Conservation (phyloP, 768 basidiomycete species). For the Strobilomyces echinocephalus region DNA sequence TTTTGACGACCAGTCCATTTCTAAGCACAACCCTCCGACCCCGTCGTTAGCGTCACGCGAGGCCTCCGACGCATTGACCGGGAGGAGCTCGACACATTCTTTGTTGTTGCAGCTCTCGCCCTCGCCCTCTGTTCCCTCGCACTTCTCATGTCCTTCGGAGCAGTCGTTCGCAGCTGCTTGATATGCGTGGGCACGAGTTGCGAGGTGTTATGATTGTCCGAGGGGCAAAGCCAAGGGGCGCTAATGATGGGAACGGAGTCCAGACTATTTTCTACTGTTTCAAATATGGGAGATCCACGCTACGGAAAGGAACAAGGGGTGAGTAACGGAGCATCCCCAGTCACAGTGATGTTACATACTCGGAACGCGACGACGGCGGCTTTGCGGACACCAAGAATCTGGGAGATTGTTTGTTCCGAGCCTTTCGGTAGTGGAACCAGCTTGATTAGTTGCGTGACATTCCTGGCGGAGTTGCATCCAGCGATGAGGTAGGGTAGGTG, state of each 20-base stretch:
- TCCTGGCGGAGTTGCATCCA: constrained; percentile 53
- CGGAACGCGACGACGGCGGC: constrained; percentile 63
- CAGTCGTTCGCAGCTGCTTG: constrained; percentile 74
- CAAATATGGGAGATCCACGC: constrained; percentile 41
- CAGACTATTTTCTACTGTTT: constrained; percentile 36
- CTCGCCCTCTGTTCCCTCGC: constrained; percentile 55
- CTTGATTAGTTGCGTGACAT: constrained; percentile 38
- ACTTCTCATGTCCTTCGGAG: constrained; percentile 73
- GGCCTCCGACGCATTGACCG: constrained; percentile 14
- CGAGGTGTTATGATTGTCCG: constrained; percentile 8
- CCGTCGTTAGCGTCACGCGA: constrained; percentile 20
- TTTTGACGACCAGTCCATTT: neutral
- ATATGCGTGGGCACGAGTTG: constrained; percentile 66
- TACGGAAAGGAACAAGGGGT: constrained; percentile 12
- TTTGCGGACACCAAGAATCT: constrained; percentile 59
- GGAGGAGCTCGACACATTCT: constrained; percentile 10
- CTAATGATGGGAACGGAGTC: constrained; percentile 49
- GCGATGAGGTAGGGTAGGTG: constrained; percentile 78
- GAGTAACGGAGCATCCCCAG: constrained; percentile 3
- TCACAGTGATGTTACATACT: constrained; percentile 39
- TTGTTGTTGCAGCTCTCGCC: constrained; percentile 48
- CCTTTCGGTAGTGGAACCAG: constrained; percentile 64
- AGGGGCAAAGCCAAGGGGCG: constrained; percentile 59
- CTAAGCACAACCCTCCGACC: constrained; percentile 1
- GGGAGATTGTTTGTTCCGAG: constrained; percentile 58